Base-by-base conservation (phyloP, 306 rosid species). In the Vigna hirtella region DNA sequence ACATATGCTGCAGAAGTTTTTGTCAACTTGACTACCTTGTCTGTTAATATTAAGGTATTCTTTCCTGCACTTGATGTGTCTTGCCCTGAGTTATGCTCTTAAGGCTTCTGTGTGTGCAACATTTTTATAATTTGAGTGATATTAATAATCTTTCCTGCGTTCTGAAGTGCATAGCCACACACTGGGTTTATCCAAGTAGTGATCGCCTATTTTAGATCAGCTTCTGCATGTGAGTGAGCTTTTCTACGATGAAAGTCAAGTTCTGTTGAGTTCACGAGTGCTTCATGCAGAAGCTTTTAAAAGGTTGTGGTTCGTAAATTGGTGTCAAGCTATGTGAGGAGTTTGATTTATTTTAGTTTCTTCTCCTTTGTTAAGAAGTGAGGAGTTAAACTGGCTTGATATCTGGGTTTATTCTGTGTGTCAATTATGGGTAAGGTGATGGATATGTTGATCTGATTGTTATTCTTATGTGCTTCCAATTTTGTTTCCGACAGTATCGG, bases 401-500 rank as follows among this genome's bases (percentile, higher is more conserved):
- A 38, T 10, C 8, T 57, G 34, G 30, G 49, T 28, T 64, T 3
- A 0, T 34, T 40, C 49, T 70, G 45, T 76, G 53, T 20, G 40
- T 72, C 78, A 67, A 17, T 45, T 30, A 40, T 49, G 48, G 32
- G 71, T 68, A 42, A 74, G 57, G 69, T 73, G 47, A 64, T 73
- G 20, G 10, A 22, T 61, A 10, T 13, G 45, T 57, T 77, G 34
- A 76, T 80, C 53, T 73, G 15, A 58, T 13, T 77, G 30, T 45
- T 76, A 15, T 74, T 30, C 20, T 68, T 47, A 9, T 69, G 6
- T 32, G 65, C 74, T 81, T 80, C 51, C 16, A 66, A 75, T 79
- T 69, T 20, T 59, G 77, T 81, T 80, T 61, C 26, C 78, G 56
- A 82, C 87, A 88, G 98, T 95, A 95, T 85, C 92, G 97, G 52